A percentile compares a stretch with the other conserved stretches of the same genome.
These are phyloP conservation scores for Paecilomyces dactylethromorphus DNA, from an alignment of 2,329 filamentous ascomycete genomes.

Conservation along the genomic window DNA sequence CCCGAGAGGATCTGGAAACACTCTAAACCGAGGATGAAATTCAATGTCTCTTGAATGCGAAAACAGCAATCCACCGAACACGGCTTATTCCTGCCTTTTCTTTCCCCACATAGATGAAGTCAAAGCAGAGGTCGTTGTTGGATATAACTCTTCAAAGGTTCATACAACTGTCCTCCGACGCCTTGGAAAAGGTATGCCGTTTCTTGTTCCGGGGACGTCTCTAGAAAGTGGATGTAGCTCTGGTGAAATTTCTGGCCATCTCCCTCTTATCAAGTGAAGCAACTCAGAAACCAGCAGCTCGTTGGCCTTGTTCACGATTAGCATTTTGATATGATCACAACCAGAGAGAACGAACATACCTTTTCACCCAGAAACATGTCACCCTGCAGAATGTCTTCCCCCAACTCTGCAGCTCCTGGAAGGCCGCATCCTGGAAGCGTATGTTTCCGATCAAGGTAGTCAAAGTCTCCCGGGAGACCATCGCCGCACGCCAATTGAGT, in stretches of 20 bases:
- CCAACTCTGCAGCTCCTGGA: conserved; percentile 20
- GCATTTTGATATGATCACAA: neutral
- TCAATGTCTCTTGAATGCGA: neutral
- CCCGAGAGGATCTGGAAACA: conserved; percentile 56
- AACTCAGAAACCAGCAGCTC: conserved; percentile 10
- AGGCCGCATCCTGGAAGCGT: conserved; percentile 30
- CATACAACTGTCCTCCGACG: neutral
- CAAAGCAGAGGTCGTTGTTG: neutral
- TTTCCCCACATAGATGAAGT: neutral
- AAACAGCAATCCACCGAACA: neutral
- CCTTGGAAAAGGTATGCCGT: neutral
- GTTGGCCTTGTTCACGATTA: conserved; percentile 7
- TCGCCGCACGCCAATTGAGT: conserved; percentile 13
- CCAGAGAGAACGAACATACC: neutral
- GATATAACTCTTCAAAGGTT: neutral
- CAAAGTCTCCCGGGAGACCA: conserved; percentile 8
- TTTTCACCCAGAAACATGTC: conserved; percentile 28
- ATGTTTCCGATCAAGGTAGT: conserved; percentile 21
- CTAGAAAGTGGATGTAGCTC: conserved; percentile 8
- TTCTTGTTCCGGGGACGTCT: neutral
- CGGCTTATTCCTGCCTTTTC: neutral
- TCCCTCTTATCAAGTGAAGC: conserved; percentile 6
- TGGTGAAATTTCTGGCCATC: conserved; percentile 13
- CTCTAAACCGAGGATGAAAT: conserved; percentile 40
- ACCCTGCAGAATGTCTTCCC: conserved; percentile 30